phyloP scores from a whole-genome alignment of 495 filamentous ascomycete genomes.

The Neurospora discreta region DNA sequence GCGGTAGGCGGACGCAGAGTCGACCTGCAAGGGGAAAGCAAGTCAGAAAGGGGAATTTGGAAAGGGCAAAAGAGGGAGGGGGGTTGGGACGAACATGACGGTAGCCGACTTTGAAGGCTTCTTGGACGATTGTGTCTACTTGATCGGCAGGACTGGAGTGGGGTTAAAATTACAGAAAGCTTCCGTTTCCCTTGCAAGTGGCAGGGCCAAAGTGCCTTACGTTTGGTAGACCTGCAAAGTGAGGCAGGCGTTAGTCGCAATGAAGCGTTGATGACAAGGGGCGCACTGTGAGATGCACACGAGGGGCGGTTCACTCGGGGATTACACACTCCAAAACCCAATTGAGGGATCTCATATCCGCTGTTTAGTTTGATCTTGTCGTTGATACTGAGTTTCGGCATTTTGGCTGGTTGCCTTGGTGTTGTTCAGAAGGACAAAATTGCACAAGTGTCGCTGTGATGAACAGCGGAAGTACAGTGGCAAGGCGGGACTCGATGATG shows the following conservation, averaged over 20 bases:
- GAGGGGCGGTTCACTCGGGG: neutral
- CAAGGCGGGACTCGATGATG: neutral
- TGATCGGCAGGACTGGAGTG: slow-evolving; percentile 21
- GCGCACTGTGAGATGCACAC: neutral
- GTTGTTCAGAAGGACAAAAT: neutral
- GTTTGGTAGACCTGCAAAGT: slow-evolving; percentile 58
- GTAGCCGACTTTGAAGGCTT: slow-evolving; percentile 61
- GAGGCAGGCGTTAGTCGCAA: neutral
- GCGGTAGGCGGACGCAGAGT: slow-evolving; percentile 58
- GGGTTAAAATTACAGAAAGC: slow-evolving; percentile 30
- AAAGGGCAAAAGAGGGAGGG: neutral
- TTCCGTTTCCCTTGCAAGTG: slow-evolving; percentile 1
- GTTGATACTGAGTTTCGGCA: slow-evolving; percentile 50
- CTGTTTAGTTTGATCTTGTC: slow-evolving; percentile 60
- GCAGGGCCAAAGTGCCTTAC: slow-evolving; percentile 22
- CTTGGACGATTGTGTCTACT: slow-evolving; percentile 39
- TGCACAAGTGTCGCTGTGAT: neutral
- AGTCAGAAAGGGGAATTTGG: neutral
- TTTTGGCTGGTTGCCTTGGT: slow-evolving; percentile 16
- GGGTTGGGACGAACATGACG: slow-evolving; percentile 44
- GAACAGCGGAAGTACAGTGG: neutral
- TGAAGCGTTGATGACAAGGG: neutral
- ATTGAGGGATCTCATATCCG: slow-evolving; percentile 62
- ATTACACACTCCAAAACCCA: slow-evolving; percentile 60
- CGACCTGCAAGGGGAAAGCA: slow-evolving; percentile 34